phyloP scores from a whole-genome alignment of 2,329 filamentous ascomycete genomes.

The Nigrograna mackinnonii region DNA sequence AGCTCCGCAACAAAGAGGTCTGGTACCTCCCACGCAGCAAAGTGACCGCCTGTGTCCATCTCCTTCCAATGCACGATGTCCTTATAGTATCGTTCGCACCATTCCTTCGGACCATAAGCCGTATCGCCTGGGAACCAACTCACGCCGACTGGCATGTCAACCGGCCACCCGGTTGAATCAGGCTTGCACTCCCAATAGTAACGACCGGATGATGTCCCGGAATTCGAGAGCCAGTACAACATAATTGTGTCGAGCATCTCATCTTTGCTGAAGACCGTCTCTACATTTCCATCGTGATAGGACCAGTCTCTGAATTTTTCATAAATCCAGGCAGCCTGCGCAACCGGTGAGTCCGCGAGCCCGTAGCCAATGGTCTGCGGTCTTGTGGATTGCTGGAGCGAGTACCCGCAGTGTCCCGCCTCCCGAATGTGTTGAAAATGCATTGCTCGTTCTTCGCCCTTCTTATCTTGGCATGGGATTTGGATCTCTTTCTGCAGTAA shows the following conservation, averaged over 20 bases:
- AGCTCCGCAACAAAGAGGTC: constrained; percentile 54
- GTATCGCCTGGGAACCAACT: constrained; percentile 14
- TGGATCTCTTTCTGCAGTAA: constrained; percentile 13
- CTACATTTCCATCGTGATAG: constrained; percentile 56
- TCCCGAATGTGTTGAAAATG: constrained; percentile 37
- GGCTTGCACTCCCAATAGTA: constrained; percentile 24
- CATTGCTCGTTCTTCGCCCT: constrained; percentile 5
- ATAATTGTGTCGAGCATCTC: constrained; percentile 28
- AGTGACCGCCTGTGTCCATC: constrained; percentile 55
- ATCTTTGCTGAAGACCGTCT: constrained; percentile 24
- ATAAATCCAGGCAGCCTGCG: constrained; percentile 73
- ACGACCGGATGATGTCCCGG: constrained; percentile 23
- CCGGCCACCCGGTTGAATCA: constrained; percentile 18
- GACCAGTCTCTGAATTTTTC: constrained; percentile 79
- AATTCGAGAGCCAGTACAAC: constrained; percentile 28
- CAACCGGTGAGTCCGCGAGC: constrained; percentile 69
- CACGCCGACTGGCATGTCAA: constrained; percentile 24
- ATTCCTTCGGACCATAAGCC: constrained; percentile 11
- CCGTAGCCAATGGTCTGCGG: constrained; percentile 73
- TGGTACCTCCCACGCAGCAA: constrained; percentile 61
- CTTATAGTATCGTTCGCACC: constrained; percentile 16
- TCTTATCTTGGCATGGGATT: constrained; percentile 8
- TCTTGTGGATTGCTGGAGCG: constrained; percentile 62
- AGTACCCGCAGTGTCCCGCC: constrained; percentile 60
- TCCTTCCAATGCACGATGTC: constrained; percentile 37